These are phyloP conservation scores for Penicillium sp. DNA, from an alignment of 2,329 filamentous ascomycete species.

Conservation along the genomic window DNA sequence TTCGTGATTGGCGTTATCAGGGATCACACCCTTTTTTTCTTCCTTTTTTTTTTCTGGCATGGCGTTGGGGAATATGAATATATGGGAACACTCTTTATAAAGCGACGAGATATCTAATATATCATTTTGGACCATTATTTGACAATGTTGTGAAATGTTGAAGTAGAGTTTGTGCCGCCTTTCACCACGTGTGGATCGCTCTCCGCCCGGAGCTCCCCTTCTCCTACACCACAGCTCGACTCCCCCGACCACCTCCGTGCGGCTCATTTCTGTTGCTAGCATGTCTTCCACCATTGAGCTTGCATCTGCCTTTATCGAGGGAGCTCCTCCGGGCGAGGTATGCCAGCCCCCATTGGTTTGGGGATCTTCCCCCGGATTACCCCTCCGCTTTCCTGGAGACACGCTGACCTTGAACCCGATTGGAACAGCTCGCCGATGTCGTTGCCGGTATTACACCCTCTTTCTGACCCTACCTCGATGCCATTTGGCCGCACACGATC, in stretches of 20 bases:
- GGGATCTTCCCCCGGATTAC: conserved; percentile 3
- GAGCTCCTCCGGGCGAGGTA: conserved; percentile 95
- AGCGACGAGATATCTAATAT: conserved; percentile 13
- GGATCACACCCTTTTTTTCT: background rate
- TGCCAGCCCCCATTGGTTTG: conserved; percentile 7
- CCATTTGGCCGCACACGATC: conserved; percentile 3
- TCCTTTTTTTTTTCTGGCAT: conserved; percentile 5
- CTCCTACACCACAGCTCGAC: conserved; percentile 14
- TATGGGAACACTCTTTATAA: conserved; percentile 5
- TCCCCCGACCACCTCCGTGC: background rate
- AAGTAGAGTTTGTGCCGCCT: background rate
- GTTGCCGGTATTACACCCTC: conserved; percentile 65
- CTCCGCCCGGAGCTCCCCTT: conserved; percentile 21
- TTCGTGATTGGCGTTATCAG: background rate
- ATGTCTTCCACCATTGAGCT: conserved; percentile 56
- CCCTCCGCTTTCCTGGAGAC: conserved; percentile 19
- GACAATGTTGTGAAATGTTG: background rate
- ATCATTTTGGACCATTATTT: background rate
- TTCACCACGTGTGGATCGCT: conserved; percentile 21
- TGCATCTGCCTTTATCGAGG: conserved; percentile 84
- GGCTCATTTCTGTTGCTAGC: conserved; percentile 1
- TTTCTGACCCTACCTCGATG: background rate
- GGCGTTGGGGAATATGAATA: conserved; percentile 7
- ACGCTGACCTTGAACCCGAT: conserved; percentile 21
- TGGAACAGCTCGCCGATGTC: conserved; percentile 74